Conservation (phyloP, 164 flowering plant genomes). For the Saururus chinensis region DNA sequence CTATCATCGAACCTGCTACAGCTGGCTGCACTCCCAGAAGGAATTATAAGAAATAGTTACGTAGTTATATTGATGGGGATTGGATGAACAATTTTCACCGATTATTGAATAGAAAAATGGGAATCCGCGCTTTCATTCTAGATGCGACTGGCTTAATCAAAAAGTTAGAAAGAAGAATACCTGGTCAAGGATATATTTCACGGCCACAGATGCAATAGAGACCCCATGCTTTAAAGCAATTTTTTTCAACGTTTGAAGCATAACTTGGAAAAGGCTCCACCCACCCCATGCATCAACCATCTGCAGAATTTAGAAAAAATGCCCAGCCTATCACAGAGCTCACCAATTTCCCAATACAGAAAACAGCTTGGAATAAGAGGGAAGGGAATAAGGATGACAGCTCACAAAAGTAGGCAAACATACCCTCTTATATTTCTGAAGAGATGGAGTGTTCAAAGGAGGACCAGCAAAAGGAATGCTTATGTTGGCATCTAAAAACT, state of each 20-base stretch:
- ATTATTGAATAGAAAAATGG: too few relatives aligned
- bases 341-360: neutral
- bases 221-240: conserved; percentile 74
- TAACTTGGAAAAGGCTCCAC: conserved; percentile 77
- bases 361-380: neutral
- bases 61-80: too few relatives aligned
- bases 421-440: conserved; percentile 97
- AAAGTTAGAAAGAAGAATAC: conserved; percentile 16
- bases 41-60: too few relatives aligned
- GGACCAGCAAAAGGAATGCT: conserved; percentile 89
- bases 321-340: neutral
- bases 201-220: conserved; percentile 83
- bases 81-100: neutral
- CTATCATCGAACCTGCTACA: conserved; percentile 95
- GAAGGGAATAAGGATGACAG: neutral
- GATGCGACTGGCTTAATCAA: neutral
- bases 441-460: conserved; percentile 88
- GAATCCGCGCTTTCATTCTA: neutral
- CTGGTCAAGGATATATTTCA: conserved; percentile 83
- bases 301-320: conserved; percentile 25
- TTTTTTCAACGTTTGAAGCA: conserved; percentile 69
- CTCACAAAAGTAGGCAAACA: neutral
- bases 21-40: conserved; percentile 42
- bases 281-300: conserved; percentile 99
- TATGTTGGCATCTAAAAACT: conserved; percentile 81